Conservation (phyloP, 768 basidiomycete genomes). For the Gymnopilus junonius region DNA sequence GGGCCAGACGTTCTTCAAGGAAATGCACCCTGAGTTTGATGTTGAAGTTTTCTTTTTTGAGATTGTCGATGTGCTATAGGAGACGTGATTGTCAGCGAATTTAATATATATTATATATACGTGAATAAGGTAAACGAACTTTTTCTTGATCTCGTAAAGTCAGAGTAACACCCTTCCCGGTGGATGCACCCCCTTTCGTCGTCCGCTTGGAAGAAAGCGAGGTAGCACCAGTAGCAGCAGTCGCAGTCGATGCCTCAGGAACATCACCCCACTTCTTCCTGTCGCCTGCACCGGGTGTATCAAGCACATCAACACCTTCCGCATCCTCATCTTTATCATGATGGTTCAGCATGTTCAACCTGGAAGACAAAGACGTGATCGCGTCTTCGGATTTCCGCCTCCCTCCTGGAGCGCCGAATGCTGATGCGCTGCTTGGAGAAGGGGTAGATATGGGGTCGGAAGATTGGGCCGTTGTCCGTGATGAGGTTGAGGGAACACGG, state of each 20-base stretch:
- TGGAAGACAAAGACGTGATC: slow-evolving; percentile 40
- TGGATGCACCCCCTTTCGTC: slow-evolving; percentile 40
- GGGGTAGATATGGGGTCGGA: slow-evolving; percentile 56
- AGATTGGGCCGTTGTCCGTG: slow-evolving; percentile 54
- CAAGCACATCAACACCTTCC: slow-evolving; percentile 43
- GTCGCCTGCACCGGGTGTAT: slow-evolving; percentile 59
- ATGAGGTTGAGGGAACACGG: slow-evolving; percentile 54
- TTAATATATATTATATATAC: neutral
- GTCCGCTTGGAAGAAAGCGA: slow-evolving; percentile 32
- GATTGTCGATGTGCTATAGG: slow-evolving; percentile 85
- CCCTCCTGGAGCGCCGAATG: slow-evolving; percentile 17
- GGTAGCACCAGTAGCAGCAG: too few species aligned
- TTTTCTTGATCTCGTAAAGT: slow-evolving; percentile 97
- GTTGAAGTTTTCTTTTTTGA: slow-evolving; percentile 97
- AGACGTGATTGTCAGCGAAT: neutral
- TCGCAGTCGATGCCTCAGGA: slow-evolving; percentile 43
- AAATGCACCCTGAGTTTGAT: slow-evolving; percentile 97
- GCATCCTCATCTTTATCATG: slow-evolving; percentile 41
- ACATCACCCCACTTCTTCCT: slow-evolving; percentile 47
- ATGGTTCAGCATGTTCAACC: slow-evolving; percentile 35
- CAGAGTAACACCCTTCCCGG: slow-evolving; percentile 54
- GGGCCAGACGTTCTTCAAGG: slow-evolving; percentile 88
- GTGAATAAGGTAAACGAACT: slow-evolving; percentile 46
- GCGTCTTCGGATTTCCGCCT: slow-evolving; percentile 33
- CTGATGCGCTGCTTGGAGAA: slow-evolving; percentile 43